phyloP scores from a whole-genome alignment of 1,284 basidiomycete genomes.

The Sphagnurus paluster region DNA sequence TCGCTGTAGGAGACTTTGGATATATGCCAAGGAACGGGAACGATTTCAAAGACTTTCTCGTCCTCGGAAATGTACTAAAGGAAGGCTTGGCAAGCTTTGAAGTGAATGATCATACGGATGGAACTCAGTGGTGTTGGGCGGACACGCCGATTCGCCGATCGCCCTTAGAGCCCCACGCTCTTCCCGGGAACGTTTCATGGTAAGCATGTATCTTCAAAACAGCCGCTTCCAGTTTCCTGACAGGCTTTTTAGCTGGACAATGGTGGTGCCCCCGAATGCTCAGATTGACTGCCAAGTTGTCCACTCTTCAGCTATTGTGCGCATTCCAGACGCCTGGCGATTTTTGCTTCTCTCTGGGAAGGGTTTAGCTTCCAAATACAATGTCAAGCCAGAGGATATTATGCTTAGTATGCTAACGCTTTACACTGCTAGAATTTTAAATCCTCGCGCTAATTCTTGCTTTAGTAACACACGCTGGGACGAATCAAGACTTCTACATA shows the following conservation, averaged over 20 bases:
- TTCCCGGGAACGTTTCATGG: slow-evolving; percentile 39
- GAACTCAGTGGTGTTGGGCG: slow-evolving; percentile 38
- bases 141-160: slow-evolving; percentile 25
- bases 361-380: slow-evolving; percentile 31
- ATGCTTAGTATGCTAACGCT: slow-evolving; percentile 38
- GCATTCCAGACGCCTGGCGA: slow-evolving; percentile 43
- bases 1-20: slow-evolving; percentile 46
- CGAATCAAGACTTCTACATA: slow-evolving; percentile 38
- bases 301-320: slow-evolving; percentile 31
- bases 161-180: slow-evolving; percentile 29
- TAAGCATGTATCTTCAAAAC: slow-evolving; percentile 22
- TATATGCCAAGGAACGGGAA: slow-evolving; percentile 36
- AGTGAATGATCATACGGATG: slow-evolving; percentile 22
- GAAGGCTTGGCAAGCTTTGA: slow-evolving; percentile 24
- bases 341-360: slow-evolving; percentile 38
- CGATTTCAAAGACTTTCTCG: slow-evolving; percentile 38
- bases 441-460: neutral
- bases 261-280: slow-evolving; percentile 36
- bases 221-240: neutral
- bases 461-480: slow-evolving; percentile 37
- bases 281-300: slow-evolving; percentile 39
- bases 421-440: neutral
- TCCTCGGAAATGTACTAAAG: slow-evolving; percentile 40
- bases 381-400: slow-evolving; percentile 43
- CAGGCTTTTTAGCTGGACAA: slow-evolving; percentile 42